Evolutionary conservation across 2,329 filamentous ascomycete genomes (phyloP), one percentile per base, ranked within the genome.

Genomic region (Cytospora leucostoma): DNA sequence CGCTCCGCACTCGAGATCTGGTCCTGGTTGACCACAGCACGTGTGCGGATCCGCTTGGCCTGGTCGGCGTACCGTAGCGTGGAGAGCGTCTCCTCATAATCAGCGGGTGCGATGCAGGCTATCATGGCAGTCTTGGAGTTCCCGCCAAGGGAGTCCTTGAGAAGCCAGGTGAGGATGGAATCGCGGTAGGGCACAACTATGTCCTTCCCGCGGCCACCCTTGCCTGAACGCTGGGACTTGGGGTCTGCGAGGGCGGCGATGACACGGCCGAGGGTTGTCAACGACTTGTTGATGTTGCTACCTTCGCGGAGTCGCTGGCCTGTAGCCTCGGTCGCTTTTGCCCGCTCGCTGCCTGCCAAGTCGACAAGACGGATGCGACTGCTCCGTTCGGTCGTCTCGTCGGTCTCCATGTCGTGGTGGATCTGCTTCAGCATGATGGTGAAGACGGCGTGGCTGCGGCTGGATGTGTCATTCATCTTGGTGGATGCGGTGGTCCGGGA

Each of bases 111-210:
- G 70, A 99, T 97, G 74, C 95, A 98, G 10, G 95, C 95, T 71
- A 99, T 97, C 95, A 99, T 99, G 66, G 95, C 95, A 11, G 95
- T 99, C 78, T 98, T 99, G 72, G 89, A 94, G 82, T 99, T 99
- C 61, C 95, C 95, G 13, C 95, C 95, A 0, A 99, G 82, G 1
- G 91, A 96, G 76, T 99, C 95, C 75, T 98, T 98, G 67, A 99
- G 83, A 4, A 99, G 84, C 94, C 94, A 89, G 0, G 86, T 89
- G 58, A 89, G 77, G 69, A 89, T 88, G 1, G 92, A 97, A 77
- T 99, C 95, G 67, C 95, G 89, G 76, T 97, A 99, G 6, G 95
- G 95, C 3, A 99, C 90, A 7, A 93, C 86, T 34, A 93, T 86
- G 67, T 85, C 85, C 67, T 80, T 80, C 63, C 69, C 72, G 60